These are phyloP conservation scores for Erodium moschatum DNA, from an alignment of 441 rosid genomes.

Conservation along the genomic window DNA sequence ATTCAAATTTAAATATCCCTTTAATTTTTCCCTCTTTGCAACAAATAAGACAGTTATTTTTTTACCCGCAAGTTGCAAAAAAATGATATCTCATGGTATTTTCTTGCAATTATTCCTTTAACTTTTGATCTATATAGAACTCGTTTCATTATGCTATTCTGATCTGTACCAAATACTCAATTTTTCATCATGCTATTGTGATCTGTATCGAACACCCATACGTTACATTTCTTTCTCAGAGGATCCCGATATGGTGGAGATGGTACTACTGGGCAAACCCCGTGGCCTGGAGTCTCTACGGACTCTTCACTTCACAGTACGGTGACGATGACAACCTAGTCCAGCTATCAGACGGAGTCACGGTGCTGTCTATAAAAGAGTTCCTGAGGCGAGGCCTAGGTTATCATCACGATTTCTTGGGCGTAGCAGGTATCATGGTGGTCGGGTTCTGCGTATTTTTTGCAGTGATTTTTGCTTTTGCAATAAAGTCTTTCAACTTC, in stretches of 20 bases:
- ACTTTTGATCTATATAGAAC: too few species aligned
- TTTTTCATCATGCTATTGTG: too few species aligned
- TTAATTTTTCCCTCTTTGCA: too few species aligned
- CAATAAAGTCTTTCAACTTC: constrained; percentile 83
- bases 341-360: constrained; percentile 52
- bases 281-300: constrained; percentile 84
- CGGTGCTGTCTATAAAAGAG: constrained; percentile 37
- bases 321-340: constrained; percentile 46
- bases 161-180: too few species aligned
- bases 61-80: too few species aligned
- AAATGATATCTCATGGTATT: too few species aligned
- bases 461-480: constrained; percentile 65
- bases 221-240: constrained; percentile 36
- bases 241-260: constrained; percentile 97
- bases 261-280: constrained; percentile 99
- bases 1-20: too few species aligned
- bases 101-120: too few species aligned
- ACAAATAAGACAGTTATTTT: too few species aligned
- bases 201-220: too few species aligned
- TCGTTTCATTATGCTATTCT: too few species aligned
- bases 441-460: constrained; percentile 58
- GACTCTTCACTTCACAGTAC: constrained; percentile 73
- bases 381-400: constrained; percentile 53
- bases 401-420: constrained; percentile 67
- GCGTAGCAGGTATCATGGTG: constrained; percentile 67